Evolutionary conservation across 140 eudicot genomes (phyloP).

Genomic region (Oenanthe javanica): DNA sequence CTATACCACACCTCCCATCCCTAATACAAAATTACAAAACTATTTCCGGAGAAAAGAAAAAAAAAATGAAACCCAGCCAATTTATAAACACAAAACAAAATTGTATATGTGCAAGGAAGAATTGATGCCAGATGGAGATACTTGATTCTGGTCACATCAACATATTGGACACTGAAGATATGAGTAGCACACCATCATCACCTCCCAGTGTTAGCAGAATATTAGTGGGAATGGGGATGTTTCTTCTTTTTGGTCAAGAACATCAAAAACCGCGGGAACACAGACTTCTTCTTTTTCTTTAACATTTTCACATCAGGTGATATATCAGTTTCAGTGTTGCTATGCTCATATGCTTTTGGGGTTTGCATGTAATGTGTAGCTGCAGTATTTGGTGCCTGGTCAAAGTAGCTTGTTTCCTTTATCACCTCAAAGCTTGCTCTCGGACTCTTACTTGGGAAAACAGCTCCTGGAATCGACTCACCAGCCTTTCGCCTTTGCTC

Average conservation of each 20-base stretch:
- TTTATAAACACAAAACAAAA: conserved; percentile 16
- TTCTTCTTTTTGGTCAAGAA: conserved; percentile 57
- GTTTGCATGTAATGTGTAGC: conserved; percentile 22
- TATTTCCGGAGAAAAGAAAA: background rate
- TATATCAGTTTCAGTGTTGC: conserved; percentile 44
- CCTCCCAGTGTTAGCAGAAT: background rate
- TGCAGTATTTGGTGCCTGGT: conserved; percentile 18
- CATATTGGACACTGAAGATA: conserved; percentile 18
- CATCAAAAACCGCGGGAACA: conserved; percentile 75
- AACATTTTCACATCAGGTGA: conserved; percentile 37
- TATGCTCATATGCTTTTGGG: conserved; percentile 27
- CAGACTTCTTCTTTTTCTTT: conserved; percentile 62
- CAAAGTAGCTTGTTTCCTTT: conserved; percentile 26
- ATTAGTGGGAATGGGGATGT: conserved; percentile 26
- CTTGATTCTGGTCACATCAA: background rate
- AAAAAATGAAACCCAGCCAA: conserved; percentile 3
- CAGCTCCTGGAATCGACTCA: conserved; percentile 24
- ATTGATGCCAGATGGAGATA: background rate
- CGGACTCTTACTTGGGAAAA: conserved; percentile 30
- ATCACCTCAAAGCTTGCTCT: conserved; percentile 44
- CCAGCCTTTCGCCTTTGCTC: conserved; percentile 74
- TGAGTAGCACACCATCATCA: conserved; percentile 17
- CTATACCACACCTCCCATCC: conserved; percentile 11
- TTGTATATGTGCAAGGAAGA: conserved; percentile 22
- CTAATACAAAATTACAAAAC: conserved; percentile 4